Base-by-base conservation (phyloP, 108 stramenopile genomes). In the Tribonema minus region DNA sequence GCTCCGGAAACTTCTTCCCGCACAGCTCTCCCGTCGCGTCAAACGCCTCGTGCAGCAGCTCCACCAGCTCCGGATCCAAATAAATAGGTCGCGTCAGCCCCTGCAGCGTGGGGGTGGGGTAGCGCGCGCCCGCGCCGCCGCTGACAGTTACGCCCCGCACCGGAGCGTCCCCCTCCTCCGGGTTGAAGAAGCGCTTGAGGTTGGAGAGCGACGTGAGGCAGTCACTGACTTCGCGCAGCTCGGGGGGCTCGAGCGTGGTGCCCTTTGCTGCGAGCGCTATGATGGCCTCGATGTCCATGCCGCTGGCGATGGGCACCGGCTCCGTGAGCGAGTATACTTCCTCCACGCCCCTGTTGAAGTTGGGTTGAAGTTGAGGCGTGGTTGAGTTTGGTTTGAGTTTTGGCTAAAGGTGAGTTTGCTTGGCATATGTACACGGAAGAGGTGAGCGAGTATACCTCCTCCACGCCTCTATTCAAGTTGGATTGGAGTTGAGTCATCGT, bases 21-120 rank as follows among this genome's bases (percentile, higher is more conserved):
- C 64, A 72, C 35, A 85, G 71, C 60, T 83, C 59, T 25, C 84
- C 84, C 26, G 77, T 58, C 9, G 71, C 32, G 54, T 85, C 84
- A 63, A 85, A 85, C 0, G 84, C 81, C 26, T 77, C 82, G 28
- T 38, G 63, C 38, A 85, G 78, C 34, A 83, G 29, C 3, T 71
- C 76, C 32, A 83, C 31, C 54, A 85, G 76, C 30, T 70, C 82
- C 64, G 67, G 63, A 32, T 82, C 75, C 12, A 85, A 31, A 20
- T 68, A 33, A 28, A 77, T 65, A 0, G 20, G 28, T 23, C 31
- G 30, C 31, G 36, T 2, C 1, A 41, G 40, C 32, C 25, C 38
- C 27, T 33, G 20, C 32, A 77, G 68, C 37, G n/a, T 29, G 1
- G 64, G 32, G 15, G 46, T 54, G 9, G 46, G 46, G 15, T 20